These are phyloP conservation scores for Salix arbutifolia DNA, from an alignment of 345 rosid genomes.

Conservation along the genomic window DNA sequence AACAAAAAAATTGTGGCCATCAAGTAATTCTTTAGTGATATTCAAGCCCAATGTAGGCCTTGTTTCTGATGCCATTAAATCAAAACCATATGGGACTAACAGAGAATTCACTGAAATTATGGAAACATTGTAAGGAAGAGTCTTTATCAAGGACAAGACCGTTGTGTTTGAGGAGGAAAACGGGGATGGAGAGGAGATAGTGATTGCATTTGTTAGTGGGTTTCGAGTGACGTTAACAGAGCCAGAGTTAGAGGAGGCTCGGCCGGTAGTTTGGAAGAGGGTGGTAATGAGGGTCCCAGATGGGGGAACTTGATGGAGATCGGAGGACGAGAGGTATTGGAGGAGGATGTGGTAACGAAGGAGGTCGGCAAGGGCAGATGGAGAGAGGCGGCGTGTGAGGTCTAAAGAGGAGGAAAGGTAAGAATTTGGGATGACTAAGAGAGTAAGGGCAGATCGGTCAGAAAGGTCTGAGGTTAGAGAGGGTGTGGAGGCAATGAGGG, in stretches of 20 bases:
- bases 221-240: conserved; percentile 70
- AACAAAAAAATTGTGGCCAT: conserved; percentile 79
- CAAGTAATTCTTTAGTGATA: conserved; percentile 64
- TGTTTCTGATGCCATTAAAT: conserved; percentile 66
- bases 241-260: conserved; percentile 58
- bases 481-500: conserved; percentile 41
- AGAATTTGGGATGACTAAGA: conserved; percentile 77
- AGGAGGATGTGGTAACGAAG: conserved; percentile 82
- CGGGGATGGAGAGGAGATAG: conserved; percentile 47
- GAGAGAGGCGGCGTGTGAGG: conserved; percentile 67
- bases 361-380: conserved; percentile 67
- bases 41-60: conserved; percentile 62
- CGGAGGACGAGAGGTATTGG: conserved; percentile 59
- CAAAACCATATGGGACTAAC: conserved; percentile 59
- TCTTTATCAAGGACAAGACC: conserved; percentile 48
- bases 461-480: conserved; percentile 53
- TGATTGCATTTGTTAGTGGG: conserved; percentile 40
- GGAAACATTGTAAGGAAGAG: conserved; percentile 61
- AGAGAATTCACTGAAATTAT: conserved; percentile 62
- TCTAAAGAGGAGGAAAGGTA: conserved; percentile 46
- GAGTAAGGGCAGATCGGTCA: conserved; percentile 59
- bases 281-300: conserved; percentile 57
- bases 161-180: conserved; percentile 53
- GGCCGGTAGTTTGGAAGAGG: conserved; percentile 73
- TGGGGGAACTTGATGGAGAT: conserved; percentile 60